Evolutionary conservation across 2,329 filamentous ascomycete species (phyloP).

Genomic region (Atkinsonella texensis): DNA sequence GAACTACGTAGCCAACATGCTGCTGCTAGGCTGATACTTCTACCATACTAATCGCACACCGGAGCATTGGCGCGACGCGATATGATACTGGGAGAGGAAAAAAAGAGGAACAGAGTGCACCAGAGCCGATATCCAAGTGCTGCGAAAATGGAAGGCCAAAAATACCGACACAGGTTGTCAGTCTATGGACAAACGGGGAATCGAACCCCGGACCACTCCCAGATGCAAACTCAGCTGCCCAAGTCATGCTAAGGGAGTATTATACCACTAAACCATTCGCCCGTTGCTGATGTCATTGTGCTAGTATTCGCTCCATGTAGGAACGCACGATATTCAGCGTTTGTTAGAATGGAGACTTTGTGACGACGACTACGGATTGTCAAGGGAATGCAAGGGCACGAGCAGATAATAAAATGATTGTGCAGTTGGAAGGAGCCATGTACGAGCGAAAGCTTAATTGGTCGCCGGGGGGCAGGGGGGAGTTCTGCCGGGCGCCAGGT

Average conservation of each 20-base stretch:
- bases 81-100: not conserved
- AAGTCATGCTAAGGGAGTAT: slow-evolving; percentile 5
- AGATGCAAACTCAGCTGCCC: fast-evolving
- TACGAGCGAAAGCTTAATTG: not conserved
- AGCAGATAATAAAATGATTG: too few species aligned
- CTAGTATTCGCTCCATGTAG: not conserved
- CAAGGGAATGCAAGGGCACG: too few species aligned
- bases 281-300: not conserved
- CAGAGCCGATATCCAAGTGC: too few species aligned
- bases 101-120: not conserved
- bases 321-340: too few species aligned
- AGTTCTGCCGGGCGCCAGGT: too few species aligned
- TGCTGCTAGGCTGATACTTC: too few species aligned
- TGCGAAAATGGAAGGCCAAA: not conserved
- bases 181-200: slow-evolving; percentile 12
- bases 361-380: too few species aligned
- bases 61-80: not conserved
- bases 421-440: too few species aligned
- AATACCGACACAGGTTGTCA: not conserved
- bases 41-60: too few species aligned
- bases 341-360: too few species aligned
- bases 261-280: slow-evolving; percentile 9
- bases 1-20: too few species aligned
- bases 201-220: slow-evolving; percentile 14
- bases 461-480: not conserved